phyloP scores from a whole-genome alignment of 257 asterid genomes.

The Henckelia pumila region DNA sequence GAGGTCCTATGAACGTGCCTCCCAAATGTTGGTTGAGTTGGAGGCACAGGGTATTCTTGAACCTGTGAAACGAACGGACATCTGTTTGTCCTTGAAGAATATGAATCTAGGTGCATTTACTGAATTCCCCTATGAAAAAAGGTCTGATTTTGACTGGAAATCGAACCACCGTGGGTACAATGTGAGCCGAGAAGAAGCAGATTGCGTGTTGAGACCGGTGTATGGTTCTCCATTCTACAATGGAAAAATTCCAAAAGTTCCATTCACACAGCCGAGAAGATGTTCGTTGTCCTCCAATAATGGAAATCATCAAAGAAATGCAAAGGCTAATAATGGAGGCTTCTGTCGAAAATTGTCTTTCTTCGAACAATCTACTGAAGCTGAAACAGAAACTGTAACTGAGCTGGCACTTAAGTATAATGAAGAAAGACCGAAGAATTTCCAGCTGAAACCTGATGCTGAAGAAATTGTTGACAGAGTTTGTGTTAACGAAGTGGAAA shows the following conservation, averaged over 20 bases:
- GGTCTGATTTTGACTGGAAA: conserved; percentile 35
- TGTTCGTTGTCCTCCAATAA: background rate
- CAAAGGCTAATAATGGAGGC: conserved; percentile 21
- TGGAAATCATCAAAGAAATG: conserved; percentile 29
- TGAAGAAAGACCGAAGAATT: conserved; percentile 12
- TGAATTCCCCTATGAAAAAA: conserved; percentile 29
- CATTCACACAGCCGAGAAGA: conserved; percentile 56
- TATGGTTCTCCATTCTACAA: conserved; percentile 24
- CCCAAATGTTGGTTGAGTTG: conserved; percentile 40
- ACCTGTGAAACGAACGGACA: conserved; percentile 17
- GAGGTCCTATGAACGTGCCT: conserved; percentile 62
- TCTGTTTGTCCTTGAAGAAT: background rate
- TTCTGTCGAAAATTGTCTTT: conserved; percentile 35
- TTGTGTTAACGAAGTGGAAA: conserved; percentile 13
- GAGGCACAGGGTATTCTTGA: conserved; percentile 27
- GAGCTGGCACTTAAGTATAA: conserved; percentile 3
- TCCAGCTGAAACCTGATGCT: conserved; percentile 4
- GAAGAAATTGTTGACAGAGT: conserved; percentile 15
- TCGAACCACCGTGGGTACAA: conserved; percentile 21
- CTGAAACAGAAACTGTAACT: background rate
- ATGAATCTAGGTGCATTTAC: conserved; percentile 26
- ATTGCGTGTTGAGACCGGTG: background rate
- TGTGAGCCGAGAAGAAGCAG: conserved; percentile 8
- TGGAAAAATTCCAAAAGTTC: conserved; percentile 32
- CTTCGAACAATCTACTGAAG: conserved; percentile 25